Percentiles rank a stretch among this genome's conserved stretches.
These are phyloP conservation scores for Phytophthora colocasiae DNA, from an alignment of 352 stramenopile species.

Conservation along the genomic window DNA sequence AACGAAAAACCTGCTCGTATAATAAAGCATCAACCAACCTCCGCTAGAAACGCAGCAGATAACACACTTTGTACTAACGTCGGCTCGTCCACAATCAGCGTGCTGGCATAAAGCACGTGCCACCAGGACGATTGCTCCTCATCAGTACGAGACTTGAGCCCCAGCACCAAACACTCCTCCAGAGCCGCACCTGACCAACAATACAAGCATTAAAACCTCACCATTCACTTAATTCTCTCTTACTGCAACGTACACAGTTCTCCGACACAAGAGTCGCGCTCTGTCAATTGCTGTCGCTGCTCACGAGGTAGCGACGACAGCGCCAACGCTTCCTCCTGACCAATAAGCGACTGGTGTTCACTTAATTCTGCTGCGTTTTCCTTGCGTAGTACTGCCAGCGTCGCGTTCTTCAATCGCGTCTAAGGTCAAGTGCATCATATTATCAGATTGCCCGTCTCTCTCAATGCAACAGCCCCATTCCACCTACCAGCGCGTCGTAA, in stretches of 20 bases:
- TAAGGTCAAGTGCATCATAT: conserved; percentile 27
- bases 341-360: conserved; percentile 13
- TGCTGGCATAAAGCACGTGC: conserved; percentile 78
- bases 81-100: conserved; percentile 76
- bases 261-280: conserved; percentile 63
- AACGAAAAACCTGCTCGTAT: neutral
- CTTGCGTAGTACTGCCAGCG: conserved; percentile 57
- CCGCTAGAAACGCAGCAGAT: conserved; percentile 69
- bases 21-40: conserved; percentile 39
- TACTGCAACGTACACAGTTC: conserved; percentile 57
- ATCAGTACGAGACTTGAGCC: conserved; percentile 52
- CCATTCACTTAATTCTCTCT: neutral
- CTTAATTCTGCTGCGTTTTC: conserved; percentile 35
- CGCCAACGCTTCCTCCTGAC: conserved; percentile 11
- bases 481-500: conserved; percentile 68
- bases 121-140: conserved; percentile 65
- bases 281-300: conserved; percentile 46
- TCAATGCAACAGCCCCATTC: neutral
- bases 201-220: conserved; percentile 5
- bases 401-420: conserved; percentile 76
- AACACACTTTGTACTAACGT: conserved; percentile 73
- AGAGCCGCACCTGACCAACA: conserved; percentile 52
- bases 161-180: conserved; percentile 68
- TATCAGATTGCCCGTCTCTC: neutral
- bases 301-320: conserved; percentile 20